A percentile compares a stretch with the other conserved stretches of the same genome.
These are phyloP conservation scores for Suillus weaverae DNA, from an alignment of 768 basidiomycete species.

Conservation along the genomic window DNA sequence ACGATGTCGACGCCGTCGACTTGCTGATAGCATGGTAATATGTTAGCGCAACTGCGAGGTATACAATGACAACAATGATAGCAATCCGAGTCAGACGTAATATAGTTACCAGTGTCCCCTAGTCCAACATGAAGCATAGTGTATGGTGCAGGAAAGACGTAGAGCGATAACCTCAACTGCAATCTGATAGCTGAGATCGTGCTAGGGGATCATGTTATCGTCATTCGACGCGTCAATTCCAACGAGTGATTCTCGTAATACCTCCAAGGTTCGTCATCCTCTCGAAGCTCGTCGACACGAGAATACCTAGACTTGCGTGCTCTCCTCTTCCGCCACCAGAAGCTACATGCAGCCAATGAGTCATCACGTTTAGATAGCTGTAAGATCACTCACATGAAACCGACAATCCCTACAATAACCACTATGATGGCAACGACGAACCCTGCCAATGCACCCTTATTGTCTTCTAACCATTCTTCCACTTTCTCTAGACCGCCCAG, in stretches of 20 bases:
- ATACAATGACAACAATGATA: not conserved
- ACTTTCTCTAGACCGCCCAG: conserved; percentile 47
- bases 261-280: conserved; percentile 33
- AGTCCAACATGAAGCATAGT: not conserved
- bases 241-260: conserved; percentile 21
- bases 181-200: not conserved
- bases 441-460: conserved; percentile 51
- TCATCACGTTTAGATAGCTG: not conserved
- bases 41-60: not conserved
- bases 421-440: conserved; percentile 43
- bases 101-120: not conserved
- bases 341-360: conserved; percentile 14
- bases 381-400: conserved; percentile 33
- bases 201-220: not conserved
- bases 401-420: conserved; percentile 38
- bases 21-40: not conserved
- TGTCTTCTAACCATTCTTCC: conserved; percentile 40
- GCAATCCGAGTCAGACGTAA: not conserved
- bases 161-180: not conserved
- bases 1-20: not conserved
- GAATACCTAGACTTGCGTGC: conserved; percentile 23
- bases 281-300: conserved; percentile 27
- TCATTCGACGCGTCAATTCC: conserved; percentile 3
- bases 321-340: conserved; percentile 29
- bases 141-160: not conserved